Conservation (phyloP, 805 yeast genomes). For the Komagataella phaffii region DNA sequence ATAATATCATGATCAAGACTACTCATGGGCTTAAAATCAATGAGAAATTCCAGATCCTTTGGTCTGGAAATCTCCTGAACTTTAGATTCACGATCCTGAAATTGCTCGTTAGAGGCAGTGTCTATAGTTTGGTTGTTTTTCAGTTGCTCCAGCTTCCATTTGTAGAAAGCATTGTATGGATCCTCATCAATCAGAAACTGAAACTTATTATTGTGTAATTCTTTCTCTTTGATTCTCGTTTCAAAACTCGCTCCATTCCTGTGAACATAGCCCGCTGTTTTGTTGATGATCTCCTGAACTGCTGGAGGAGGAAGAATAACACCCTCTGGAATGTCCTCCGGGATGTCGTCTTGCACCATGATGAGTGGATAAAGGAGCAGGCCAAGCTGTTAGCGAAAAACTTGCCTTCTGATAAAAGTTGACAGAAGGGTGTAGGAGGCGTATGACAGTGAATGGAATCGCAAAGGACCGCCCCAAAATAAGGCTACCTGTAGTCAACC, state of each 20-base stretch:
- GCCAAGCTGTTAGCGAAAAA: background rate
- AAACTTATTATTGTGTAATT: constrained; percentile 38
- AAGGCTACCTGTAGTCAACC: background rate
- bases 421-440: background rate
- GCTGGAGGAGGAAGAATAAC: constrained; percentile 43
- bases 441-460: background rate
- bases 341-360: background rate
- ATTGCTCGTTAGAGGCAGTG: background rate
- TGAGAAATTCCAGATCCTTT: constrained; percentile 14
- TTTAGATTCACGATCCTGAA: constrained; percentile 5
- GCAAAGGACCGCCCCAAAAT: background rate
- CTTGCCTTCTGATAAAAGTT: background rate
- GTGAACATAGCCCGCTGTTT: constrained; percentile 57
- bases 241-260: constrained; percentile 63
- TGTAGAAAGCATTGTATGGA: constrained; percentile 46
- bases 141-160: constrained; percentile 24
- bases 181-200: constrained; percentile 45
- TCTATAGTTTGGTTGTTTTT: constrained; percentile 7
- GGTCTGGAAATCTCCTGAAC: constrained; percentile 9
- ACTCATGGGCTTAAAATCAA: constrained; percentile 29
- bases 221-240: constrained; percentile 32
- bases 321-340: constrained; percentile 17
- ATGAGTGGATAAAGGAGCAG: background rate
- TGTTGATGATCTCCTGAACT: constrained; percentile 40
- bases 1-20: constrained; percentile 54